Conservation (phyloP, 495 filamentous ascomycete genomes). For the Durotheca rogersii region DNA sequence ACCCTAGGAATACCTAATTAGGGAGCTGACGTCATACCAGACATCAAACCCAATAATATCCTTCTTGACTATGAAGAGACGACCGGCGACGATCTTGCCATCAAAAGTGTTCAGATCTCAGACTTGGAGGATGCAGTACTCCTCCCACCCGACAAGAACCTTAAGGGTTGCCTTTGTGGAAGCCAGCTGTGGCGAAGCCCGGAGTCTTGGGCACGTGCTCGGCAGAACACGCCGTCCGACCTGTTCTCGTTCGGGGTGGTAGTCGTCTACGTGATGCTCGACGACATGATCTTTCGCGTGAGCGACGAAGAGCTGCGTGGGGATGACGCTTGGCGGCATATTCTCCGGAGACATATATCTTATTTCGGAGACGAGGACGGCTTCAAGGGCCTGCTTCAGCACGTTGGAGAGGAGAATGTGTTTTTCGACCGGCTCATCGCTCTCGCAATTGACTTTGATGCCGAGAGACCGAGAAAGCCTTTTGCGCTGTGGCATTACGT, state of each 20-base stretch:
- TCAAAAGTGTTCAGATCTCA: conserved; percentile 23
- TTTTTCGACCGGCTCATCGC: conserved; percentile 6
- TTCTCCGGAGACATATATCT: conserved; percentile 13
- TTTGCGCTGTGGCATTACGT: conserved; percentile 10
- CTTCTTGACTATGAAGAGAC: conserved; percentile 26
- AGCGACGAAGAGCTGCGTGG: neutral
- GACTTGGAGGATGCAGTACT: conserved; percentile 18
- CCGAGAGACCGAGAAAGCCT: conserved; percentile 1
- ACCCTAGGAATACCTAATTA: too few species aligned
- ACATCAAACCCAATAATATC: conserved; percentile 34
- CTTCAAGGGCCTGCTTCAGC: conserved; percentile 12
- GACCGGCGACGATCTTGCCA: neutral
- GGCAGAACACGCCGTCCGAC: conserved; percentile 17
- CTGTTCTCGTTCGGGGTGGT: conserved; percentile 29
- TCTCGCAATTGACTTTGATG: conserved; percentile 8
- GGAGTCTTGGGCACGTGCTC: conserved; percentile 19
- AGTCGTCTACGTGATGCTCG: conserved; percentile 23
- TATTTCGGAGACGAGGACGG: conserved; percentile 17
- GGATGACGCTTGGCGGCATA: conserved; percentile 5
- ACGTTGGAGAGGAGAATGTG: conserved; percentile 25
- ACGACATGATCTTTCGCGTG: conserved; percentile 13
- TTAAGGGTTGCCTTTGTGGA: conserved; percentile 19
- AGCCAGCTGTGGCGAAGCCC: conserved; percentile 33
- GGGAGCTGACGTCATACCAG: too few species aligned
- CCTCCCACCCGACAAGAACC: conserved; percentile 8